phyloP scores from a whole-genome alignment of 2,329 filamentous ascomycete species.

The Hypoxylon sp. region DNA sequence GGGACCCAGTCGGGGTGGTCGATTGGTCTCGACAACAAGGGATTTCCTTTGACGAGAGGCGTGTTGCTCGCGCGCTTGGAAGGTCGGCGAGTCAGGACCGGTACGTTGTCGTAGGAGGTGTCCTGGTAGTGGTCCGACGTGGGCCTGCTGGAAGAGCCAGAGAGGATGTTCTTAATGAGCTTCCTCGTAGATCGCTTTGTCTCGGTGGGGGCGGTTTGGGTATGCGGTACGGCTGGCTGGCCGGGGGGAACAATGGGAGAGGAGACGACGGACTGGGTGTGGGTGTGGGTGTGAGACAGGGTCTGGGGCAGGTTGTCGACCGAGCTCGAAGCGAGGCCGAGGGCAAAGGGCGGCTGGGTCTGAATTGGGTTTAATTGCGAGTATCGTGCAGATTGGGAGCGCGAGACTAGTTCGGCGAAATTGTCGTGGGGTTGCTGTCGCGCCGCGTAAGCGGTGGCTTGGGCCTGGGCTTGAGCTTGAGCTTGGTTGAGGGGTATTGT shows the following conservation, averaged over 20 bases:
- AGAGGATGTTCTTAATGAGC: constrained; percentile 63
- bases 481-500: constrained; percentile 51
- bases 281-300: constrained; percentile 43
- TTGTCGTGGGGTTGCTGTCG: constrained; percentile 52
- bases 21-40: constrained; percentile 43
- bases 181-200: constrained; percentile 60
- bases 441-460: constrained; percentile 45
- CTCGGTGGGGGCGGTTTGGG: constrained; percentile 48
- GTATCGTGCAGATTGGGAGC: constrained; percentile 62
- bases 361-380: constrained; percentile 47
- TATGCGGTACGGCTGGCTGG: constrained; percentile 41
- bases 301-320: constrained; percentile 52
- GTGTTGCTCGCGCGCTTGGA: constrained; percentile 66
- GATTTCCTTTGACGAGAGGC: constrained; percentile 53
- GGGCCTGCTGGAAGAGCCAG: constrained; percentile 49
- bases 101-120: constrained; percentile 57
- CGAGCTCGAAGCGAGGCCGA: constrained; percentile 50
- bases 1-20: constrained; percentile 45
- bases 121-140: constrained; percentile 46
- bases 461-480: too few relatives aligned
- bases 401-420: constrained; percentile 57
- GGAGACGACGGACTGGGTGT: too few relatives aligned
- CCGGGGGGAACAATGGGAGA: constrained; percentile 39
- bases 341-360: constrained; percentile 47
- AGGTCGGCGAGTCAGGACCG: constrained; percentile 59